Percentiles rank a stretch among this genome's conserved stretches.
Evolutionary conservation across 2,329 filamentous ascomycete genomes (phyloP).

Genomic region (Thyridium curvatum): DNA sequence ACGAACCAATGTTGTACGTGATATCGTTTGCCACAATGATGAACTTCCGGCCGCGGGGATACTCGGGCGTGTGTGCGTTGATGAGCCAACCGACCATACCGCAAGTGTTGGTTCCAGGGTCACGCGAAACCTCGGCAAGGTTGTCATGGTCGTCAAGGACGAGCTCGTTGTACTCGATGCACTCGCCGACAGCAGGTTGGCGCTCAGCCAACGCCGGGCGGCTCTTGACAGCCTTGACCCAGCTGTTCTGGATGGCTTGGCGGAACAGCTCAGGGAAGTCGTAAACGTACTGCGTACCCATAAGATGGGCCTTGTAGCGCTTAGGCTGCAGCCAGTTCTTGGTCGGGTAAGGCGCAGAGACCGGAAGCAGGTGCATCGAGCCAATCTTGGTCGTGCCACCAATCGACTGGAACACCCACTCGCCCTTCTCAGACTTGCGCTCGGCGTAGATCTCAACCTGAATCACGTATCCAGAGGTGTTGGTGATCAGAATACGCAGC

Average conservation of each 20-base stretch:
- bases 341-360: conserved; percentile 88
- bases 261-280: conserved; percentile 99
- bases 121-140: conserved; percentile 85
- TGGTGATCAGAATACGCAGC: conserved; percentile 92
- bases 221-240: conserved; percentile 69
- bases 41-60: conserved; percentile 85
- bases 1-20: conserved; percentile 97
- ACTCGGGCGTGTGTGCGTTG: conserved; percentile 91
- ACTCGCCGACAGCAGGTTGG: conserved; percentile 80
- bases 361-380: conserved; percentile 86
- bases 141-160: conserved; percentile 92
- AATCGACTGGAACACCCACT: conserved; percentile 98
- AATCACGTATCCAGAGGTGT: conserved; percentile 96
- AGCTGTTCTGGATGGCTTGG: conserved; percentile 94
- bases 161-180: conserved; percentile 89
- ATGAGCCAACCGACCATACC: conserved; percentile 99
- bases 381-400: conserved; percentile 93
- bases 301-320: conserved; percentile 97
- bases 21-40: conserved; percentile 98
- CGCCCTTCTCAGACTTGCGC: conserved; percentile 94
- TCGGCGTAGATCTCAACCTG: conserved; percentile 97
- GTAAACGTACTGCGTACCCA: conserved; percentile 99
- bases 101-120: conserved; percentile 90
- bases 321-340: conserved; percentile 99
- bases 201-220: conserved; percentile 70